phyloP scores from a whole-genome alignment of 2,329 filamentous ascomycete genomes.

The Botrytis fragariae region DNA sequence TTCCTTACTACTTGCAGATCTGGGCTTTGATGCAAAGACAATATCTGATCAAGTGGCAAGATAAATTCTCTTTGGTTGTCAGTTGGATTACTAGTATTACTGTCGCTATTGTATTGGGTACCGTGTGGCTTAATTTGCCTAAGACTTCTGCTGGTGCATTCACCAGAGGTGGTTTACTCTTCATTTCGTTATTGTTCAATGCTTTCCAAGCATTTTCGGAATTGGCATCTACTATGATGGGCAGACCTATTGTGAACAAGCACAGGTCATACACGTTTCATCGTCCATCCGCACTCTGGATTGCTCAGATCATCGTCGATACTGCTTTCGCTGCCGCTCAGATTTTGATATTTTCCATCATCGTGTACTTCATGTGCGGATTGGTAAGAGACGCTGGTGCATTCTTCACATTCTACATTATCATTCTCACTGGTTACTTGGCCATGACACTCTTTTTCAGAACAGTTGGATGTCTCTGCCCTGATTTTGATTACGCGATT shows the following conservation, averaged over 20 bases:
- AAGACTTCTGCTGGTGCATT: conserved; percentile 67
- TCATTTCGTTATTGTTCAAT: conserved; percentile 78
- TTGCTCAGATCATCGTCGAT: conserved; percentile 79
- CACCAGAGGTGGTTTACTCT: conserved; percentile 76
- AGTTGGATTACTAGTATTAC: conserved; percentile 70
- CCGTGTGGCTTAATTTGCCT: conserved; percentile 71
- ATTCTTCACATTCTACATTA: conserved; percentile 74
- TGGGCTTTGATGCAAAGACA: conserved; percentile 83
- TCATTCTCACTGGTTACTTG: conserved; percentile 67
- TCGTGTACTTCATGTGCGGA: conserved; percentile 77
- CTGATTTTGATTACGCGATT: conserved; percentile 82
- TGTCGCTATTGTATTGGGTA: conserved; percentile 76
- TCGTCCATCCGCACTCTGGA: conserved; percentile 76
- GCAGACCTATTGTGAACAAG: conserved; percentile 76
- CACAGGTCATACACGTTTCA: conserved; percentile 83
- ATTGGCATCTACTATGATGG: conserved; percentile 71
- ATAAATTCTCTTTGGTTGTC: conserved; percentile 72
- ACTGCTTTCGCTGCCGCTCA: conserved; percentile 68
- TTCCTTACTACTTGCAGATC: conserved; percentile 79
- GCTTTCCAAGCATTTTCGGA: conserved; percentile 85
- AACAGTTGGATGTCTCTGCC: conserved; percentile 70
- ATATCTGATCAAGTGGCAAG: conserved; percentile 82
- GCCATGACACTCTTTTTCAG: conserved; percentile 77
- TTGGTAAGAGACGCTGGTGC: conserved; percentile 67
- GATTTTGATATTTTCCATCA: conserved; percentile 69